These are phyloP conservation scores for Geotrichum klebahnii DNA, from an alignment of 1,139 yeast species.

Conservation along the genomic window DNA sequence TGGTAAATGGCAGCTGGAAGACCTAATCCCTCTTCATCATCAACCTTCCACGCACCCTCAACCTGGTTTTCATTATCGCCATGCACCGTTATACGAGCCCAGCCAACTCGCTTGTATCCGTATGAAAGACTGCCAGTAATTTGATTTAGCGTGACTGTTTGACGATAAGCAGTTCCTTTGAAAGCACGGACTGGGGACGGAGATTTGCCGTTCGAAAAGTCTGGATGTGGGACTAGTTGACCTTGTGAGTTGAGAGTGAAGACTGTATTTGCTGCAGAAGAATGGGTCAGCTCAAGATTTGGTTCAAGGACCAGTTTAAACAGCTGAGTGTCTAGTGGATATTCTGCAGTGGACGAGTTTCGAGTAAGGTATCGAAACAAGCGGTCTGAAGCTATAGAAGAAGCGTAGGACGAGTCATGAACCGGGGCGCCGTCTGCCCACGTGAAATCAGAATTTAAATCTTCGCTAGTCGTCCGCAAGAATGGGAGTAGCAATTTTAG, in stretches of 20 bases:
- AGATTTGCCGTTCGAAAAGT: slow-evolving; percentile 22
- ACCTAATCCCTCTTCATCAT: slow-evolving; percentile 35
- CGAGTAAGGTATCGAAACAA: slow-evolving; percentile 31
- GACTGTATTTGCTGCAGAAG: slow-evolving; percentile 16
- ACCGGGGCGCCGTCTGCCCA: slow-evolving; percentile 16
- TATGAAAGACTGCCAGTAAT: slow-evolving; percentile 25
- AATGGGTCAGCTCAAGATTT: slow-evolving; percentile 21
- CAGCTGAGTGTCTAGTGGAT: slow-evolving; percentile 30
- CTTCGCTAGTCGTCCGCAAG: background rate
- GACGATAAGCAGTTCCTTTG: slow-evolving; percentile 35
- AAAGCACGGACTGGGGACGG: slow-evolving; percentile 20
- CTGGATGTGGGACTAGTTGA: slow-evolving; percentile 28
- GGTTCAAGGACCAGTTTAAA: slow-evolving; percentile 34
- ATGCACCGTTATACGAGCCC: slow-evolving; percentile 36
- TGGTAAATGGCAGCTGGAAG: slow-evolving; percentile 35
- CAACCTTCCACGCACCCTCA: slow-evolving; percentile 37
- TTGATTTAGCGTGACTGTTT: slow-evolving; percentile 25
- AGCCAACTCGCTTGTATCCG: slow-evolving; percentile 34
- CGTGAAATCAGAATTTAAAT: slow-evolving; percentile 3
- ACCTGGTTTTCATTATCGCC: slow-evolving; percentile 20
- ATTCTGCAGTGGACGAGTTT: slow-evolving; percentile 31
- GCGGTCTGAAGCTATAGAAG: slow-evolving; percentile 25
- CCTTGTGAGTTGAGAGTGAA: slow-evolving; percentile 27
- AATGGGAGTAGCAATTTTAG: background rate
- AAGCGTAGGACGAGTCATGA: background rate